phyloP scores from a whole-genome alignment of 2,329 filamentous ascomycete species.

The Seiridium unicorne region DNA sequence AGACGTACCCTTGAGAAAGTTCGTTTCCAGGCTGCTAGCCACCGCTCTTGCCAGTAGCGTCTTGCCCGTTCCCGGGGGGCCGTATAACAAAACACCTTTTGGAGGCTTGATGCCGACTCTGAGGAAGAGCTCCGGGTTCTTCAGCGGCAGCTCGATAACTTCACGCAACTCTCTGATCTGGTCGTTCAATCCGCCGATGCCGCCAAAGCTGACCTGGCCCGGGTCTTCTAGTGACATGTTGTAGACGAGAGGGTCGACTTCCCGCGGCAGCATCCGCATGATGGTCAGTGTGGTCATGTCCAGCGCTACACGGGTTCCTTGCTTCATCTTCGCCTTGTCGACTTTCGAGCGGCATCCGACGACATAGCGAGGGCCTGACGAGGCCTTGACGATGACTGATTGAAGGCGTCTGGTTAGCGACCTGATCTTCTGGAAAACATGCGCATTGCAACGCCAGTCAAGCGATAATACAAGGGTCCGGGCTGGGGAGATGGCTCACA shows the following conservation, averaged over 20 bases:
- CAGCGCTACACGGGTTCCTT: conserved; percentile 93
- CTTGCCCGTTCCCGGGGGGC: conserved; percentile 95
- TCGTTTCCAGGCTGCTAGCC: conserved; percentile 93
- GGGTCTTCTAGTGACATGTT: conserved; percentile 99
- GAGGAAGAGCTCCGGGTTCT: conserved; percentile 97
- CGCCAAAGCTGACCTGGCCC: conserved; percentile 94
- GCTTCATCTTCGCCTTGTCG: conserved; percentile 95
- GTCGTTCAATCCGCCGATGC: conserved; percentile 96
- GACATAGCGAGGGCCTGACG: conserved; percentile 94
- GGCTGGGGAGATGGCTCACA: conserved; percentile 58
- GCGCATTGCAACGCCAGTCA: background rate
- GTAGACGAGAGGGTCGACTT: conserved; percentile 98
- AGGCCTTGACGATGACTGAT: conserved; percentile 95
- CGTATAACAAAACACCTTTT: conserved; percentile 94
- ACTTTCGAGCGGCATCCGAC: conserved; percentile 98
- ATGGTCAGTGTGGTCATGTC: conserved; percentile 99
- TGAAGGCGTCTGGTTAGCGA: background rate
- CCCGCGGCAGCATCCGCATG: conserved; percentile 98
- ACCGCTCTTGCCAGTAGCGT: conserved; percentile 92
- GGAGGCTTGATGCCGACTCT: conserved; percentile 98
- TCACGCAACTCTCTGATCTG: conserved; percentile 97
- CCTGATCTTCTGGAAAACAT: background rate
- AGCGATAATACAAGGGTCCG: background rate
- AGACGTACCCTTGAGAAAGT: conserved; percentile 88
- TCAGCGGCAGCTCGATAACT: conserved; percentile 95